Evolutionary conservation across 176 grass and related monocot genomes (phyloP), one percentile per base, ranked within the genome.

Genomic region (Raddia guianensis): DNA sequence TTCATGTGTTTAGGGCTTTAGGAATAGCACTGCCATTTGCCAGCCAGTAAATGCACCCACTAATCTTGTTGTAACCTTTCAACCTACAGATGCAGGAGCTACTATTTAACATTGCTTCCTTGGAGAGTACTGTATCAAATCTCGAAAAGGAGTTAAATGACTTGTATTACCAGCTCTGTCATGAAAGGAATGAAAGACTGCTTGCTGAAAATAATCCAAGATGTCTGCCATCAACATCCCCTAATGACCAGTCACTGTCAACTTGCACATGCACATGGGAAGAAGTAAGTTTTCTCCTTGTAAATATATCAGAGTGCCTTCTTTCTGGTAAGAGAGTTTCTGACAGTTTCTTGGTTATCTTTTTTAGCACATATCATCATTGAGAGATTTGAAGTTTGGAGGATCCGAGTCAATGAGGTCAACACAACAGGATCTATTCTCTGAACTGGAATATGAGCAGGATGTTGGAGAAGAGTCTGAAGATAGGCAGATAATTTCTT

Each of bases 131-230:
- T 21, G 87, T 99, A 33, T 90, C 59, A 10, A 87, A 95, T 56
- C 93, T 99, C 1, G 93, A 99, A 83, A 91, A 99, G 63, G 93
- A 99, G 73, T 78, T 99, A 70, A 88, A 84, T 88, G 85, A 90
- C 60, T 87, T 99, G 66, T 91, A 96, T 67, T 91, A 91, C 65
- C 90, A 82, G 16, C 82, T 99, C 75, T 99, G 90, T 71, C 87
- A 89, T 79, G 97, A 96, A 75, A 91, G 97, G 79, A 89, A 93
- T 53, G 92, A 95, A 78, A 79, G 92, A 58, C 76, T 87, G 74
- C 86, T 95, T 77, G 88, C 93, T 49, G 89, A 96, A 90, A 88
- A 81, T 77, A 86, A 91, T 66, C 74, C 81, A 61, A 74, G 65
- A 69, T 75, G 86, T 68, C 83, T 87, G 51, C 82, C 75, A 63